phyloP scores from a whole-genome alignment of 148 eudicot species.

The Vaccinium macrocarpon region DNA sequence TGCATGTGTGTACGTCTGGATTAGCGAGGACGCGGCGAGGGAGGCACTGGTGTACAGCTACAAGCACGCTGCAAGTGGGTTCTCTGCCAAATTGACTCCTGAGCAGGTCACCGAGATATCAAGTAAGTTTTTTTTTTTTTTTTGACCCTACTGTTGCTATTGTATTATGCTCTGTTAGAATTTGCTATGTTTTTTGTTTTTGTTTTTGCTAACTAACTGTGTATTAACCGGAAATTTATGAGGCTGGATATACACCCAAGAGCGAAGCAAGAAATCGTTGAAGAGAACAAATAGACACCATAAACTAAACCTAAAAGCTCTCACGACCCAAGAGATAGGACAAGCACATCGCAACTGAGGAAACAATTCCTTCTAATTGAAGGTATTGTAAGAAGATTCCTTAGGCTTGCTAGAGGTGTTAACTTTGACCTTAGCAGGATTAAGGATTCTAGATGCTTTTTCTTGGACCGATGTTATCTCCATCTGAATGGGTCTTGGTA shows the following conservation, averaged over 20 bases:
- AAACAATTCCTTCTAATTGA: neutral
- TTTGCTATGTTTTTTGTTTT: neutral
- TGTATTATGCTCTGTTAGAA: slow-evolving; percentile 1
- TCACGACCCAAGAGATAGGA: neutral
- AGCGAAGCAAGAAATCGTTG: neutral
- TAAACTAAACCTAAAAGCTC: neutral
- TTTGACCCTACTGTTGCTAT: slow-evolving; percentile 26
- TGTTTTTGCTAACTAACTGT: neutral
- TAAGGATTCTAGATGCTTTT: neutral
- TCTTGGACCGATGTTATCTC: neutral
- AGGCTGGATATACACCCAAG: neutral
- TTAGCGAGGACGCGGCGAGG: slow-evolving; percentile 54
- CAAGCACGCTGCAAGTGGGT: slow-evolving; percentile 62
- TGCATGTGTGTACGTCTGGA: neutral
- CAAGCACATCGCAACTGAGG: neutral
- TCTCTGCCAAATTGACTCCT: slow-evolving; percentile 62
- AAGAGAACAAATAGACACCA: neutral
- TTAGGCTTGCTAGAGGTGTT: neutral
- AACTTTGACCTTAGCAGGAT: neutral
- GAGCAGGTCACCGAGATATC: slow-evolving; percentile 44
- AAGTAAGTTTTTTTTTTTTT: slow-evolving; percentile 26
- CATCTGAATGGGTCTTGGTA: neutral
- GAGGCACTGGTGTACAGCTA: slow-evolving; percentile 43
- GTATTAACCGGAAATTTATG: too few species aligned
- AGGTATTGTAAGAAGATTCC: neutral